Evolutionary conservation across 441 rosid genomes (phyloP).

Genomic region (Corymbia citriodora): DNA sequence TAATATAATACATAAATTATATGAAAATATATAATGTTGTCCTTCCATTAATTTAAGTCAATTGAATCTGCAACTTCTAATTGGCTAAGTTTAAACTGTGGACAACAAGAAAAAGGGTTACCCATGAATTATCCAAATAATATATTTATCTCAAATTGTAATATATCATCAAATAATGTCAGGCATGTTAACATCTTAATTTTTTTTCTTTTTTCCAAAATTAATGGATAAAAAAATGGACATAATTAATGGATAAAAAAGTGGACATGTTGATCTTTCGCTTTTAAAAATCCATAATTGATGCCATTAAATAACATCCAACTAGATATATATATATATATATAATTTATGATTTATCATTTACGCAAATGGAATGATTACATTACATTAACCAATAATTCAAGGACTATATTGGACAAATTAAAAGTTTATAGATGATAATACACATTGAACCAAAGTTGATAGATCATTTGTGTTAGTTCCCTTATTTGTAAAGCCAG

Average conservation of each 20-base stretch:
- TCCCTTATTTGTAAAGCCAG: background rate
- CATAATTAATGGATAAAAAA: background rate
- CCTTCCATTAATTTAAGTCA: rapidly evolving
- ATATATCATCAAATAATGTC: background rate
- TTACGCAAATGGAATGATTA: background rate
- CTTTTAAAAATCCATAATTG: background rate
- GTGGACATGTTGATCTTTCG: background rate
- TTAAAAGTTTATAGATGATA: background rate
- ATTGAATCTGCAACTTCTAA: rapidly evolving
- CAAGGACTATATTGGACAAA: rapidly evolving
- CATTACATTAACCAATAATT: background rate
- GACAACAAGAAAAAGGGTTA: background rate
- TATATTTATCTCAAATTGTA: background rate
- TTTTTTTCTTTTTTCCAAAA: background rate
- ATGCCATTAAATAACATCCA: background rate
- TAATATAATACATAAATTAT: background rate
- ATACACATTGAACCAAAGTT: rapidly evolving
- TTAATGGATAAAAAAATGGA: background rate
- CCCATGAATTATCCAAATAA: background rate
- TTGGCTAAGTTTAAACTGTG: background rate
- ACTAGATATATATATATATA: too few relatives aligned
- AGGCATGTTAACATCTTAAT: background rate
- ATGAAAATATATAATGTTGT: too few relatives aligned
- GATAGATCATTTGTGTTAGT: background rate
- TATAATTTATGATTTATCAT: background rate